Conservation (phyloP, 2,329 filamentous ascomycete genomes). For the Aspergillus pseudoviridinutans region DNA sequence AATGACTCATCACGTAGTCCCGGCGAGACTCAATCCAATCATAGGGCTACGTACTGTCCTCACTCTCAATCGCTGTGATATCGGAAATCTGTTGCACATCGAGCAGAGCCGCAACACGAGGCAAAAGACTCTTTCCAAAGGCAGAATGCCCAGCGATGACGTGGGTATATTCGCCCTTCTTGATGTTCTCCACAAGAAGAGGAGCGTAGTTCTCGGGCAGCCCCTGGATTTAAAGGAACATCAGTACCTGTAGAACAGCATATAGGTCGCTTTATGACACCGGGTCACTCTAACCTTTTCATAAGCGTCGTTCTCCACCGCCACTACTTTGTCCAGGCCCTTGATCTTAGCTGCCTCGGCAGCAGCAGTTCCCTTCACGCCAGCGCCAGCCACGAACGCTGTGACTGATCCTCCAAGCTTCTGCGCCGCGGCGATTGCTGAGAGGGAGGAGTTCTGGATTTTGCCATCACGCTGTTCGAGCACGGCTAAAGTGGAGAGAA, state of each 20-base stretch:
- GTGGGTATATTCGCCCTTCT: conserved; percentile 90
- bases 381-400: conserved; percentile 79
- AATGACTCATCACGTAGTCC: conserved; percentile 16
- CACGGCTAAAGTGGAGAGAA: conserved; percentile 84
- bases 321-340: conserved; percentile 86
- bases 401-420: conserved; percentile 83
- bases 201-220: conserved; percentile 94
- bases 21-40: neutral
- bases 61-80: conserved; percentile 77
- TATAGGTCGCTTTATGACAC: neutral
- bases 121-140: conserved; percentile 93
- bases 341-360: conserved; percentile 83
- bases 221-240: conserved; percentile 52
- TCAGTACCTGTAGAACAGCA: conserved; percentile 4
- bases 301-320: conserved; percentile 83
- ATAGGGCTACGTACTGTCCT: conserved; percentile 61
- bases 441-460: conserved; percentile 76
- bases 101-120: conserved; percentile 83
- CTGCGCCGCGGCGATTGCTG: conserved; percentile 78
- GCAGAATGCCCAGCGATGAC: conserved; percentile 87
- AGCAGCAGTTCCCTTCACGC: conserved; percentile 66
- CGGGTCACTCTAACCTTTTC: conserved; percentile 63
- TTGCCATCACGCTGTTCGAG: conserved; percentile 90
- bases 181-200: conserved; percentile 90
- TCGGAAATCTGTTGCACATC: conserved; percentile 94